Base-by-base conservation (phyloP, 164 flowering plant species). In the Sedum album region DNA sequence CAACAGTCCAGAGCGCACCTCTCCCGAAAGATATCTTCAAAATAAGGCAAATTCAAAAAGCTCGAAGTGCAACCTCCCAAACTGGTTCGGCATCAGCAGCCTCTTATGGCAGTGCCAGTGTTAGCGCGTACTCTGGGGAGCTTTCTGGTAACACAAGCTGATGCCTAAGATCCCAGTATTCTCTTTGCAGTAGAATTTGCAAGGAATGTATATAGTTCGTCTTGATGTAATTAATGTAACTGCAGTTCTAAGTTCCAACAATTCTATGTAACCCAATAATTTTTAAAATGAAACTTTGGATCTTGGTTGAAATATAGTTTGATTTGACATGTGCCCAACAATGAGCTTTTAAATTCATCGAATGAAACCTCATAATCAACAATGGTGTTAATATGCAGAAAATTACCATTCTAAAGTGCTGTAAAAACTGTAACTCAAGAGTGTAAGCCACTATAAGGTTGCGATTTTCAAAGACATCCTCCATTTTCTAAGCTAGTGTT, bases 121-220 rank as follows among this genome's bases (percentile, higher is more conserved):
- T 96, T 48, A 89, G 96, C 72, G 89, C 82, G 14, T 69, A 88
- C 68, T 93, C 98, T 3, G 4, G 98, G 18, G 98, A 93, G 68
- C 76, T 85, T 39, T 93, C 98, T 30, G 93, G 85, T 26, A 90
- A 91, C 73, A 85, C 95, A 13, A 78, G 83, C 69, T 89, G 78
- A 84, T 66, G 36, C 6, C 51, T 15, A 46, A 25, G 11, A 18
- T 5, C 55, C 55, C 55, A 15, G 17, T 42, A 15, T 42, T 21
- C 57, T n/a, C 57, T n/a, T 51, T n/a, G 28, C 21, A n/a, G 57
- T 51, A 5, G 21, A 1, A 46, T 46, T 2, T 1, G 57, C 1
- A 23, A 51, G 26, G 21, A 21, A 5, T 51, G 28, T 51, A n/a
- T 51, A 51, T 21, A 51, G 9, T 5, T 51, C 26, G 26, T 1